A percentile compares a stretch with the other conserved stretches of the same genome.
Evolutionary conservation across 192 early-diverging fungal genomes (phyloP).

Genomic region (Podila clonocystis): DNA sequence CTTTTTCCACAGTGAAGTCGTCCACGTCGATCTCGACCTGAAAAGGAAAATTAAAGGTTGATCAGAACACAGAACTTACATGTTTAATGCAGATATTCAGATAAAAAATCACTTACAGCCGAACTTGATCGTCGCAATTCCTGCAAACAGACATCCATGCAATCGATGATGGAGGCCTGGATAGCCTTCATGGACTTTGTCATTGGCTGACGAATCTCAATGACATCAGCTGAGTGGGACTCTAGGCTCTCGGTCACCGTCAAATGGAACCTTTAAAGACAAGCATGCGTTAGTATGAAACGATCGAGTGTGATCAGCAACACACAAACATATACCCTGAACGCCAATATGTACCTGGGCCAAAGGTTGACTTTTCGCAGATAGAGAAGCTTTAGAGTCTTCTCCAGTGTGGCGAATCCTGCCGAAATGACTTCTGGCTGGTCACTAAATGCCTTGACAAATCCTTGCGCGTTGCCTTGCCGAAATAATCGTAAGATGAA

Average conservation of each 20-base stretch:
- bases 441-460: constrained; percentile 96
- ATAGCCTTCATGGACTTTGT: constrained; percentile 84
- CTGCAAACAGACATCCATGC: constrained; percentile 78
- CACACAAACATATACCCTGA: background rate
- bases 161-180: constrained; percentile 86
- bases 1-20: constrained; percentile 89
- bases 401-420: constrained; percentile 91
- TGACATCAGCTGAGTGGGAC: constrained; percentile 61
- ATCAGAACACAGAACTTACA: background rate
- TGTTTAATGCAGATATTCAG: background rate
- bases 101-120: constrained; percentile 48
- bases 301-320: background rate
- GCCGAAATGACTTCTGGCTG: constrained; percentile 80
- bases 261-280: constrained; percentile 69
- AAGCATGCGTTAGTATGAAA: too few relatives aligned
- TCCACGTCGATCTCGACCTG: constrained; percentile 73
- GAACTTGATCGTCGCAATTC: constrained; percentile 78
- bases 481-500: constrained; percentile 88
- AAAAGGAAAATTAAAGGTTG: background rate
- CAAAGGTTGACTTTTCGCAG: constrained; percentile 87
- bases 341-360: constrained; percentile 74
- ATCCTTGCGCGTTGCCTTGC: constrained; percentile 81
- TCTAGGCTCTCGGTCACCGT: constrained; percentile 66
- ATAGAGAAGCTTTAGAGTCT: constrained; percentile 82
- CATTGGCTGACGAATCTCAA: constrained; percentile 83